These are phyloP conservation scores for Paramecium primaurelia DNA, from an alignment of 73 alveolate genomes.

Conservation along the genomic window DNA sequence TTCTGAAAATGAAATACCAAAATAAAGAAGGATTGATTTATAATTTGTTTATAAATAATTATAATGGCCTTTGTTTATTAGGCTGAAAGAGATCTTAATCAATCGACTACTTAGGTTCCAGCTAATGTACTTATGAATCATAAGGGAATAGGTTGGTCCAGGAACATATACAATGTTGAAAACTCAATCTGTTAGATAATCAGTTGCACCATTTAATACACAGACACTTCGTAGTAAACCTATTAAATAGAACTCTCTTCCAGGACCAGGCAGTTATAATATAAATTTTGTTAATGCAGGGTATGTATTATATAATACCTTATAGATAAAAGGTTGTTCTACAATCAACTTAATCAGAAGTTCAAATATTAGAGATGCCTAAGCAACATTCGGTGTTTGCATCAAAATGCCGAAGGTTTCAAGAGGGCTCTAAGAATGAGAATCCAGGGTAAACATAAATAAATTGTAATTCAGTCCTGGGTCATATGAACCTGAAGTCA, in stretches of 20 bases:
- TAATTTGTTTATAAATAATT: not conserved
- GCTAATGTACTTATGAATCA: slow-evolving; percentile 7
- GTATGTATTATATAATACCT: not conserved
- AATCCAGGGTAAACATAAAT: slow-evolving; percentile 6
- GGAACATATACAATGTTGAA: not conserved
- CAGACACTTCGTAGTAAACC: slow-evolving; percentile 13
- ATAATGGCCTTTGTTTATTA: slow-evolving; percentile 44
- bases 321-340: slow-evolving; percentile 1
- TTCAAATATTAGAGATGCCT: slow-evolving; percentile 35
- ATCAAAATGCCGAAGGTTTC: not conserved
- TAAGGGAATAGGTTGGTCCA: not conserved
- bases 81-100: slow-evolving; percentile 26
- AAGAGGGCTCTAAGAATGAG: not conserved
- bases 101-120: not conserved
- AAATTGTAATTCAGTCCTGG: slow-evolving; percentile 11
- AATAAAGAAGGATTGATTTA: not conserved
- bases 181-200: not conserved
- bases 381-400: not conserved
- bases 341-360: slow-evolving; percentile 4
- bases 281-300: not conserved
- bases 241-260: not conserved
- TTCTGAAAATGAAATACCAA: not conserved
- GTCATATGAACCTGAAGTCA: not conserved
- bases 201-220: slow-evolving; percentile 40
- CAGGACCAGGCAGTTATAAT: slow-evolving; percentile 54